phyloP scores from a whole-genome alignment of 805 yeast species.

The Pichia pseudocactophila region DNA sequence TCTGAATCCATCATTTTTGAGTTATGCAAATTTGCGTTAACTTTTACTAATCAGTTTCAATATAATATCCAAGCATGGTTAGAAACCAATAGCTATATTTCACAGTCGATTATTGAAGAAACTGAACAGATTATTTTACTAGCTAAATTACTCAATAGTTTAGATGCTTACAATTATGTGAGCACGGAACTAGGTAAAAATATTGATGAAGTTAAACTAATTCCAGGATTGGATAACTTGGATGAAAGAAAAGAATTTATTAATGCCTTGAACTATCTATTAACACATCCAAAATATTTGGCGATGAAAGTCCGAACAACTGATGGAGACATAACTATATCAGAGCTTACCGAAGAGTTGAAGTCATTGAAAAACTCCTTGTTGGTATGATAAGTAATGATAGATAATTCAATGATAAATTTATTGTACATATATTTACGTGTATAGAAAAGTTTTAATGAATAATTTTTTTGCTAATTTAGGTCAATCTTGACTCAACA shows the following conservation, averaged over 20 bases:
- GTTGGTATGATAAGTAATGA: neutral
- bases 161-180: slow-evolving; percentile 45
- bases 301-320: slow-evolving; percentile 59
- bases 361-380: slow-evolving; percentile 42
- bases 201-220: slow-evolving; percentile 16
- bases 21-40: slow-evolving; percentile 48
- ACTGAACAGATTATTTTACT: slow-evolving; percentile 61
- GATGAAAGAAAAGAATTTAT: slow-evolving; percentile 52
- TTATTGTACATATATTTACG: neutral
- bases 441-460: slow-evolving; percentile 1
- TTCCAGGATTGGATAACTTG: slow-evolving; percentile 56
- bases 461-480: no score
- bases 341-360: slow-evolving; percentile 40
- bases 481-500: no score
- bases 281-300: slow-evolving; percentile 81
- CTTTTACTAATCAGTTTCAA: slow-evolving; percentile 58
- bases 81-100: slow-evolving; percentile 39
- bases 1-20: slow-evolving; percentile 61
- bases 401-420: no score
- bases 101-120: slow-evolving; percentile 45
- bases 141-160: slow-evolving; percentile 44
- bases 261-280: slow-evolving; percentile 56
- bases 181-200: slow-evolving; percentile 13
- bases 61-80: slow-evolving; percentile 60
- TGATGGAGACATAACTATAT: slow-evolving; percentile 45